A percentile compares a stretch with the other conserved stretches of the same genome.
Evolutionary conservation across 2,329 filamentous ascomycete genomes (phyloP).

Genomic region (Pseudogymnoascus sp.): DNA sequence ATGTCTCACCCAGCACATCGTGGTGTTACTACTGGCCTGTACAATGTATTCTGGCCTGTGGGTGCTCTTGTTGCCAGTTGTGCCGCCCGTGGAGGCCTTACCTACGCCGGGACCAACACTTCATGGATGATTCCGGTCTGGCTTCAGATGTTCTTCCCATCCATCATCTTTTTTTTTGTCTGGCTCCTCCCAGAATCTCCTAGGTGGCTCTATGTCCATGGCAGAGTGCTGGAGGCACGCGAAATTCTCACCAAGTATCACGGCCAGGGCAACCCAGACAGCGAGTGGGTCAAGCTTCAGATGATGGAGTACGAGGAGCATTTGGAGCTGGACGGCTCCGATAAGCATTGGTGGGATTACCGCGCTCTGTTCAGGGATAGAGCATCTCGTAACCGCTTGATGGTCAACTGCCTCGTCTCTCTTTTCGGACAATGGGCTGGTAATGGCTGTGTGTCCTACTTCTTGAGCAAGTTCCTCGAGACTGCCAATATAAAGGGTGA

Average conservation of each 20-base stretch:
- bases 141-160: slow-evolving; percentile 37
- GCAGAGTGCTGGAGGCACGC: slow-evolving; percentile 43
- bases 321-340: slow-evolving; percentile 16
- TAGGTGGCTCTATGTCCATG: slow-evolving; percentile 51
- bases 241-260: slow-evolving; percentile 48
- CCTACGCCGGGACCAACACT: slow-evolving; percentile 27
- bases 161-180: slow-evolving; percentile 38
- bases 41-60: slow-evolving; percentile 35
- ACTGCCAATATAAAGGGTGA: slow-evolving; percentile 39
- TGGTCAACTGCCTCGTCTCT: background rate
- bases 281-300: slow-evolving; percentile 44
- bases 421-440: slow-evolving; percentile 7
- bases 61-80: slow-evolving; percentile 34
- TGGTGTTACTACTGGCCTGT: slow-evolving; percentile 49
- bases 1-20: slow-evolving; percentile 53
- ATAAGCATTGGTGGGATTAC: slow-evolving; percentile 11
- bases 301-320: slow-evolving; percentile 42
- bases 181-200: slow-evolving; percentile 55
- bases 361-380: slow-evolving; percentile 9
- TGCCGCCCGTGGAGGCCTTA: slow-evolving; percentile 40
- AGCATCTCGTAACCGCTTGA: slow-evolving; percentile 5
- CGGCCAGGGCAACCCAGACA: slow-evolving; percentile 42
- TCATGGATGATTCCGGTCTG: slow-evolving; percentile 47
- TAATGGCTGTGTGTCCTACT: slow-evolving; percentile 10
- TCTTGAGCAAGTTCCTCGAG: slow-evolving; percentile 32